Conservation (phyloP, 2,329 filamentous ascomycete genomes). For the Coniochaeta sp. region DNA sequence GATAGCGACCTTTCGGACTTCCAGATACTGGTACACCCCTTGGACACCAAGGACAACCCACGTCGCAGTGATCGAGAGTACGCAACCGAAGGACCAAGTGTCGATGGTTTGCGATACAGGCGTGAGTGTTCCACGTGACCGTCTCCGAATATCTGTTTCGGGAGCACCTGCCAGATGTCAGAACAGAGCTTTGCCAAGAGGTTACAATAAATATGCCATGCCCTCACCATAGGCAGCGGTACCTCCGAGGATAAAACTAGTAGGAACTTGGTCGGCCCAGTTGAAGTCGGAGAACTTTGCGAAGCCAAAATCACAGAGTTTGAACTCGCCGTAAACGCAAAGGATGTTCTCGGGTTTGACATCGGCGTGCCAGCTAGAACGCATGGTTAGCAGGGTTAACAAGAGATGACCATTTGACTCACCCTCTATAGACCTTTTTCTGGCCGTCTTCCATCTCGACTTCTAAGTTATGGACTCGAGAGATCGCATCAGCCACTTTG, state of each 20-base stretch:
- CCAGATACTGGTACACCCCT: background rate
- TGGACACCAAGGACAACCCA: background rate
- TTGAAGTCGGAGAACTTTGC: slow-evolving; percentile 1
- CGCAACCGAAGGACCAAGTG: slow-evolving; percentile 1
- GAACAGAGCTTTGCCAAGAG: background rate
- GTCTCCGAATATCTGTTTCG: background rate
- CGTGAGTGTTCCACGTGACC: background rate
- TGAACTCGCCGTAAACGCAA: slow-evolving; percentile 1
- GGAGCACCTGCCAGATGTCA: background rate
- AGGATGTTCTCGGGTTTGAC: slow-evolving; percentile 2
- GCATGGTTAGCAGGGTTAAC: background rate
- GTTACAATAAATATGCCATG: background rate
- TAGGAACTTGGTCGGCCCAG: background rate
- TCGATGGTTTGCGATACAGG: background rate
- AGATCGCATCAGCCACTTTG: slow-evolving; percentile 3
- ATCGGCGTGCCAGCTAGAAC: background rate
- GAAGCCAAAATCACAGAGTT: slow-evolving; percentile 1
- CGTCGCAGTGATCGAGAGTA: background rate
- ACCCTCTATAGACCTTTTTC: background rate
- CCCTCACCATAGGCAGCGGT: background rate
- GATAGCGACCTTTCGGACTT: background rate
- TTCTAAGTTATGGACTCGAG: slow-evolving; percentile 2
- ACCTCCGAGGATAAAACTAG: background rate
- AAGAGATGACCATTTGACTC: background rate
- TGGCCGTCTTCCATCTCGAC: background rate